These are phyloP conservation scores for Neonectria faginata DNA, from an alignment of 2,329 filamentous ascomycete genomes.

Conservation along the genomic window DNA sequence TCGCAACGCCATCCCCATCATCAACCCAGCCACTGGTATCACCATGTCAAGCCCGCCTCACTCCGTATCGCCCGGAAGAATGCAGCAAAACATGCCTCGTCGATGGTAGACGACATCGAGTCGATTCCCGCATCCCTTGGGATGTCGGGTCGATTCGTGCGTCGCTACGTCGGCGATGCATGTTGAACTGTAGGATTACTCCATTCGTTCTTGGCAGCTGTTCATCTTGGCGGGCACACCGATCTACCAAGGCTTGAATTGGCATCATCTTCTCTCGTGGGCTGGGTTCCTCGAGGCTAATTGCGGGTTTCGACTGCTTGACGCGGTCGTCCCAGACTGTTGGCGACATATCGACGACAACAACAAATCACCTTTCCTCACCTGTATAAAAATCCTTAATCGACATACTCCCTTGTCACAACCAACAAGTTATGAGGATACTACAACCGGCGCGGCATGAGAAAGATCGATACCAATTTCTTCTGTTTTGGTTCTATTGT, in stretches of 20 bases:
- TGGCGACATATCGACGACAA: conserved; percentile 46
- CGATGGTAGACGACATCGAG: conserved; percentile 61
- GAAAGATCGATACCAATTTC: conserved; percentile 62
- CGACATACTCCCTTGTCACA: conserved; percentile 55
- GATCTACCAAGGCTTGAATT: conserved; percentile 49
- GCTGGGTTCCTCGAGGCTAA: conserved; percentile 54
- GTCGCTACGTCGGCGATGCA: conserved; percentile 53
- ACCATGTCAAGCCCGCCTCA: conserved; percentile 89
- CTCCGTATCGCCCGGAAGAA: conserved; percentile 71
- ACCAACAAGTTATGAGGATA: conserved; percentile 51
- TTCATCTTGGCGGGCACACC: conserved; percentile 64
- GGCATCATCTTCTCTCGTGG: conserved; percentile 57
- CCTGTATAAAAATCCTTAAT: conserved; percentile 64
- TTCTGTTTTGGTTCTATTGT: conserved; percentile 49
- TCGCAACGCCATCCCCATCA: conserved; percentile 96
- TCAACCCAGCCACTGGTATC: conserved; percentile 93
- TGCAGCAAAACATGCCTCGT: conserved; percentile 66
- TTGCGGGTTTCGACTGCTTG: conserved; percentile 40
- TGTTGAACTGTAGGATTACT: conserved; percentile 50
- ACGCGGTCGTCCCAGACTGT: conserved; percentile 43
- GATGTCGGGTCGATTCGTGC: conserved; percentile 49
- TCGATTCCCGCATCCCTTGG: conserved; percentile 50
- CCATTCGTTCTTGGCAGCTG: conserved; percentile 57
- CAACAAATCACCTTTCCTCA: conserved; percentile 42
- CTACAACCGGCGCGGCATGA: conserved; percentile 53